Evolutionary conservation across 2,329 filamentous ascomycete species (phyloP), one percentile per base, ranked within the genome.

Genomic region (Teratosphaeria destructans): DNA sequence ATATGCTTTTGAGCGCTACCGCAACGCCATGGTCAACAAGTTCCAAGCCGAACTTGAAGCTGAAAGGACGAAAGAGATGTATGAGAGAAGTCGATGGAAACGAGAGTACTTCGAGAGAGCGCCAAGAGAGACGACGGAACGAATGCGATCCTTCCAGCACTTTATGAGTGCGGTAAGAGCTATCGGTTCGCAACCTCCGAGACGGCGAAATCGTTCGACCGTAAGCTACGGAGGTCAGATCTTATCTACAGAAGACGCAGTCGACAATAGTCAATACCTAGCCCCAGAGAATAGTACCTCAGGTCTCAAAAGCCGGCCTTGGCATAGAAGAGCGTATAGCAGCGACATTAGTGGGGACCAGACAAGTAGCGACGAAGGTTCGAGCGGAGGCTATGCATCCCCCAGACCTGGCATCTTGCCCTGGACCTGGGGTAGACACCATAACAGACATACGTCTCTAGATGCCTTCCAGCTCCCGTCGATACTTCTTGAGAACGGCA

Each of bases 301-400:
- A 3, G 58, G 67, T 10, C 58, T 61, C n/a, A 60, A 61, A 23
- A 55, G 59, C 7, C 66, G 63, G 60, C 63, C 64, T 10, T 47
- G 57, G 43, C 68, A 70, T 58, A 60, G 62, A 27, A 62, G 69
- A 59, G 68, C 65, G n/a, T 71, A 63, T 62, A 72, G 69, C 55
- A 72, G 67, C 58, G 70, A 72, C 56, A 68, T 72, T 35, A 70
- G 65, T 34, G 68, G 66, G 27, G 70, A 72, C 61, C 70, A 72
- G 55, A 70, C 68, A 5, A 68, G 67, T 59, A 72, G 69, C 56
- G 68, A 68, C n/a, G 69, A 63, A 23, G 16, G 58, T 39, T 62
- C 60, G 6, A 61, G 59, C 55, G 59, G 58, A 5, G 34, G 43
- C 11, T 19, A 32, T 19, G 58, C 59, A 26, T 59, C 60, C 2